phyloP scores from a whole-genome alignment of 2,329 filamentous ascomycete genomes.

The Hirsutella rhossiliensis region DNA sequence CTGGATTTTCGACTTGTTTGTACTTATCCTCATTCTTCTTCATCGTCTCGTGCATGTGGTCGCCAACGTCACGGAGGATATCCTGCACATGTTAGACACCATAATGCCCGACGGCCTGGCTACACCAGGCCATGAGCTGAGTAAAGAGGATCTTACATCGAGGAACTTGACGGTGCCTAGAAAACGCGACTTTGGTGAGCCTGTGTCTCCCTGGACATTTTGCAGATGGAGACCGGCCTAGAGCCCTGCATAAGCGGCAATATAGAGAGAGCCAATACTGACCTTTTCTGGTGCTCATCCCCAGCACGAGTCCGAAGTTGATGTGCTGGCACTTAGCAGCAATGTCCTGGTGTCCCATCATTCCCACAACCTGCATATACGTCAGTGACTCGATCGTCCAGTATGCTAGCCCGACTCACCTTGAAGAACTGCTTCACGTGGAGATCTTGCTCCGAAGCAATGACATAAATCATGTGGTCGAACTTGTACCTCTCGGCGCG shows the following conservation, averaged over 20 bases:
- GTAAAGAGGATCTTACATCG: not conserved
- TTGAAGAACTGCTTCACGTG: constrained; percentile 66
- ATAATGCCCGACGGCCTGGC: not conserved
- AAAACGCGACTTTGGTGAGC: not conserved
- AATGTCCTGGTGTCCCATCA: constrained; percentile 58
- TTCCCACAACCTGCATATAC: constrained; percentile 50
- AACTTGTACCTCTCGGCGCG: constrained; percentile 52
- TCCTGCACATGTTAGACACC: constrained; percentile 5
- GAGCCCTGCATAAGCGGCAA: not conserved
- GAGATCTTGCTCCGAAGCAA: constrained; percentile 58
- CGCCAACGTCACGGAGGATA: constrained; percentile 51
- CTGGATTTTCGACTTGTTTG: constrained; percentile 73
- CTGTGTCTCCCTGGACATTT: not conserved
- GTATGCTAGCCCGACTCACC: constrained; percentile 1
- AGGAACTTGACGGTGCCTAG: constrained; percentile 6
- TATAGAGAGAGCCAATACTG: constrained; percentile 35
- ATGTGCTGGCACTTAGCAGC: constrained; percentile 59
- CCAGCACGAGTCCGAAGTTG: constrained; percentile 62
- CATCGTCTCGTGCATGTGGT: constrained; percentile 99
- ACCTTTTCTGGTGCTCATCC: constrained; percentile 59
- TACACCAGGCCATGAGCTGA: no score
- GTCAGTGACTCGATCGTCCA: not conserved
- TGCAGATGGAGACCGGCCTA: no score
- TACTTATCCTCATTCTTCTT: constrained; percentile 84
- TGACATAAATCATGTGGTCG: constrained; percentile 71